These are phyloP conservation scores for Tremella fuciformis DNA, from an alignment of 768 basidiomycete genomes.

Conservation along the genomic window DNA sequence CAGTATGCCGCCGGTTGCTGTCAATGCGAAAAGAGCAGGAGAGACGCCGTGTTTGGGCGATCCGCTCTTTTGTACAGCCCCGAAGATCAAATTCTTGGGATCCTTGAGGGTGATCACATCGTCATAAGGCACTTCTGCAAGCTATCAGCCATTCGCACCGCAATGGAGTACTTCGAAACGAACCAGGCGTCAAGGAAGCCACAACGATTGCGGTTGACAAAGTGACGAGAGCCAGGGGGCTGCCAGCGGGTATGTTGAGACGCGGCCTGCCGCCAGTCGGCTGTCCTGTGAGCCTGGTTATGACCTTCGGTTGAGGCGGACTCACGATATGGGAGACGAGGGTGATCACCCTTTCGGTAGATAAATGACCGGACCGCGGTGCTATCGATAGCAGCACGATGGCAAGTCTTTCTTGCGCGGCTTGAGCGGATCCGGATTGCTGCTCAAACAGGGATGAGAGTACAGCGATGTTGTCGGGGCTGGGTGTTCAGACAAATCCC, in stretches of 20 bases:
- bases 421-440: conserved; percentile 1
- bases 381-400: background rate
- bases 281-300: conserved; percentile 21
- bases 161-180: conserved; percentile 4
- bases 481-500: background rate
- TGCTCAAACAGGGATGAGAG: background rate
- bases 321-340: background rate
- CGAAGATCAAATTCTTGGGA: conserved; percentile 52
- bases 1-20: conserved; percentile 26
- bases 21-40: conserved; percentile 30
- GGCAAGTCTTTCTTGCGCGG: background rate
- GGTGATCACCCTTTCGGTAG: background rate
- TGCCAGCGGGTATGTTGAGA: conserved; percentile 41
- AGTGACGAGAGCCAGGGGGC: conserved; percentile 47
- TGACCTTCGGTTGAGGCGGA: background rate
- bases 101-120: conserved; percentile 52
- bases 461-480: conserved; percentile 3
- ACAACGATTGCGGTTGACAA: conserved; percentile 51
- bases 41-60: conserved; percentile 3
- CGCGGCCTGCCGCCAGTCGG: conserved; percentile 47
- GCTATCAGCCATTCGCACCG: background rate
- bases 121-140: conserved; percentile 45
- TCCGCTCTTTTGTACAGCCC: conserved; percentile 28
- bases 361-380: background rate
- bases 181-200: conserved; percentile 40